Percentiles rank a stretch among this genome's conserved stretches.
phyloP scores from a whole-genome alignment of 2,329 filamentous ascomycete species.

The Fusarium guadeloupense region DNA sequence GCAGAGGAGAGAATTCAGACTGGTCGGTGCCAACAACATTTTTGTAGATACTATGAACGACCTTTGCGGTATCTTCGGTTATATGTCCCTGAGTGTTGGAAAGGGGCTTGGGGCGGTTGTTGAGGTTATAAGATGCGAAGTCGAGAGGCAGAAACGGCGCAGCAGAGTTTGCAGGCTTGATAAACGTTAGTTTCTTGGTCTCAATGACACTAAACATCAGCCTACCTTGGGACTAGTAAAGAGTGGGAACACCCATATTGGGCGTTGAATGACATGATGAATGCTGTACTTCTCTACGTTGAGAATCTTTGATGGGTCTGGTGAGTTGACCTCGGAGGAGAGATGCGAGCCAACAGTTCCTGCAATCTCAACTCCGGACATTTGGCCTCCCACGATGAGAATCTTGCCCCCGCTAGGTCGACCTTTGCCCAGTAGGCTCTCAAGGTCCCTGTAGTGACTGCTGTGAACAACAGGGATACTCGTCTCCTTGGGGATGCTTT shows the following conservation, averaged over 20 bases:
- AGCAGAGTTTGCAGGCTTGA: constrained; percentile 55
- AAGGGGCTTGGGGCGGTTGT: constrained; percentile 67
- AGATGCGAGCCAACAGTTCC: constrained; percentile 76
- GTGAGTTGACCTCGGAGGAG: constrained; percentile 68
- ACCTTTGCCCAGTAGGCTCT: constrained; percentile 55
- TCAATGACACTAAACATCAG: fast-evolving
- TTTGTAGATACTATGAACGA: constrained; percentile 62
- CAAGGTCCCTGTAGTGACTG: constrained; percentile 68
- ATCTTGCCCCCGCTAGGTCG: constrained; percentile 65
- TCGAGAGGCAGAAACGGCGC: constrained; percentile 78
- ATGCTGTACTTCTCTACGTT: constrained; percentile 64
- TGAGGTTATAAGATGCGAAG: constrained; percentile 75
- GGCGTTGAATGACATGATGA: constrained; percentile 74
- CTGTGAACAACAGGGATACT: constrained; percentile 71
- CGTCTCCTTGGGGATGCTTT: constrained; percentile 49
- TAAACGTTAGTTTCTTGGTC: not conserved
- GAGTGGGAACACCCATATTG: constrained; percentile 76
- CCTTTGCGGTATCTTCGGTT: constrained; percentile 63
- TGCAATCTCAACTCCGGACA: constrained; percentile 83
- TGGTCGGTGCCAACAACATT: constrained; percentile 63
- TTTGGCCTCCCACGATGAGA: constrained; percentile 80
- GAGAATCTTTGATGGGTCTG: constrained; percentile 52
- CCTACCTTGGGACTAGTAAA: constrained; percentile 62
- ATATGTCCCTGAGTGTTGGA: constrained; percentile 73
- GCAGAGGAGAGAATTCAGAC: constrained; percentile 56